Conservation (phyloP, 805 yeast genomes). For the Candida tibetensis region DNA sequence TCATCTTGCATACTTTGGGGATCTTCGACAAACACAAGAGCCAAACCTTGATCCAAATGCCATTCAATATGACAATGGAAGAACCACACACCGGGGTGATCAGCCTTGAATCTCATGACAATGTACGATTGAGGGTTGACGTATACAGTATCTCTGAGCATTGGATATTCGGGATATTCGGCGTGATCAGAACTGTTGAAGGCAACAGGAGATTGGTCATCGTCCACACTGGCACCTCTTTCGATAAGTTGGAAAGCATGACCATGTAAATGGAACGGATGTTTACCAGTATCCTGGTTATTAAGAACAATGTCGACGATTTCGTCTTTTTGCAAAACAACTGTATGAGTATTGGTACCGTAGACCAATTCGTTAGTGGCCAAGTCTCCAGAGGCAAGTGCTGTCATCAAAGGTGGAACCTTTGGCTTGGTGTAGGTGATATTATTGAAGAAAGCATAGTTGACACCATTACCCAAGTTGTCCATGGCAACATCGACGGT, state of each 20-base stretch:
- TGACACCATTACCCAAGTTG: conserved; percentile 80
- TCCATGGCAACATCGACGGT: conserved; percentile 79
- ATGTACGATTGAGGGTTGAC: conserved; percentile 83
- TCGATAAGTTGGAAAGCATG: conserved; percentile 80
- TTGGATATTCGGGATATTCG: conserved; percentile 67
- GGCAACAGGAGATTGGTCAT: conserved; percentile 51
- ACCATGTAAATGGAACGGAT: conserved; percentile 98
- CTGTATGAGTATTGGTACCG: conserved; percentile 79
- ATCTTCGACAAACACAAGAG: conserved; percentile 76
- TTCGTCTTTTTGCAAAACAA: conserved; percentile 64
- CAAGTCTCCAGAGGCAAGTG: conserved; percentile 63
- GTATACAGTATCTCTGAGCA: conserved; percentile 78
- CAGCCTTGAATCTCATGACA: conserved; percentile 83
- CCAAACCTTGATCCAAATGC: conserved; percentile 96
- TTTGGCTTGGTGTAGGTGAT: conserved; percentile 74
- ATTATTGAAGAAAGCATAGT: conserved; percentile 96
- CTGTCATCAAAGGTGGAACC: conserved; percentile 83
- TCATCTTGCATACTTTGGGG: conserved; percentile 63
- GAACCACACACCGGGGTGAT: conserved; percentile 97
- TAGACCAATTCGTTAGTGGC: conserved; percentile 54
- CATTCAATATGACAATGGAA: conserved; percentile 99
- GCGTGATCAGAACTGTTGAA: conserved; percentile 50
- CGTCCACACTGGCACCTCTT: conserved; percentile 61
- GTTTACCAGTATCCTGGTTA: conserved; percentile 87
- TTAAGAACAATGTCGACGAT: conserved; percentile 79